A percentile compares a stretch with the other conserved stretches of the same genome.
Conservation (phyloP, 2,329 filamentous ascomycete species). For the Pseudocercospora vitis region DNA sequence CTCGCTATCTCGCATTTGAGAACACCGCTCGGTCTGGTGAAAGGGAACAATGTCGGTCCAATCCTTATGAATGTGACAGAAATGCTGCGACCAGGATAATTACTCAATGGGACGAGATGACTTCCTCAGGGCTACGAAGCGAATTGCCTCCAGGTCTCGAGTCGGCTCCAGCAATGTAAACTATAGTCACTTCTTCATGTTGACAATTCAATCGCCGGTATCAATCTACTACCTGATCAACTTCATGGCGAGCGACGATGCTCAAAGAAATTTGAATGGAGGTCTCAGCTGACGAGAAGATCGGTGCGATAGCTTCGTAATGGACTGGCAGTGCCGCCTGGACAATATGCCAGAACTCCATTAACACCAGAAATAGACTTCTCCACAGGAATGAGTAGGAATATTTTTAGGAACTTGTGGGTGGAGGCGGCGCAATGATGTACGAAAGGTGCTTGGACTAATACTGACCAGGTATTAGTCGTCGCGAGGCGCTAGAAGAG, state of each 20-base stretch:
- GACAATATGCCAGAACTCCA: not conserved
- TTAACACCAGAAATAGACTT: not conserved
- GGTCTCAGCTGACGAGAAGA: constrained; percentile 1
- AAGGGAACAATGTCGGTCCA: constrained; percentile 20
- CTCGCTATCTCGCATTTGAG: constrained; percentile 22
- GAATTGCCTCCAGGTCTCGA: not conserved
- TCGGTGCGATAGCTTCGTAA: constrained; percentile 9
- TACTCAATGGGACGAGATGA: constrained; percentile 24
- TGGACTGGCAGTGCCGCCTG: not conserved
- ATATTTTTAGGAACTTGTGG: not conserved
- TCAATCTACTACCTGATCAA: not conserved
- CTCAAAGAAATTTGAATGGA: not conserved
- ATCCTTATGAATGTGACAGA: constrained; percentile 17
- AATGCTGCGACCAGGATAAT: constrained; percentile 23
- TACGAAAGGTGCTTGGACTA: constrained; percentile 1
- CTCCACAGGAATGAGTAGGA: not conserved
- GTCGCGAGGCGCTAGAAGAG: not conserved
- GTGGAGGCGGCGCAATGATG: not conserved
- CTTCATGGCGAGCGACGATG: not conserved
- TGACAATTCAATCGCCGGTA: not conserved
- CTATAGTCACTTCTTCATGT: not conserved
- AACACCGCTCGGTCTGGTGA: constrained; percentile 15
- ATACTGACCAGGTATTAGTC: not conserved
- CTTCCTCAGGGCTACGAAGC: constrained; percentile 4
- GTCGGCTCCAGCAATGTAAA: not conserved